Evolutionary conservation across 441 rosid genomes (phyloP).

Genomic region (Gossypium laxum): DNA sequence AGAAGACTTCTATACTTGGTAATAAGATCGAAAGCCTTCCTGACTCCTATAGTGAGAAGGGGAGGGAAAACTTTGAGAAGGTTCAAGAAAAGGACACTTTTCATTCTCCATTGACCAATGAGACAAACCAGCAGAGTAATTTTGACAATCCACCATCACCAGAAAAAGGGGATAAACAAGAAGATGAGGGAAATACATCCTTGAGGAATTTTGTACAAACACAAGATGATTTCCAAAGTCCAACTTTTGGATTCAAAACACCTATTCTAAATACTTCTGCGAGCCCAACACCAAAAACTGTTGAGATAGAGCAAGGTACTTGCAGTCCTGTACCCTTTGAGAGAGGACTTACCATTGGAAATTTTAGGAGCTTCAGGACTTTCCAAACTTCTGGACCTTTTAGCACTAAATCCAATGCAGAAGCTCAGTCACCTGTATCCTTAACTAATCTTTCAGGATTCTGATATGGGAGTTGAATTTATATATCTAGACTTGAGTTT

Average conservation of each 20-base stretch:
- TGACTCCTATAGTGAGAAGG: slow-evolving; percentile 21
- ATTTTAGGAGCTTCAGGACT: slow-evolving; percentile 41
- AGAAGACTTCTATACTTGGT: slow-evolving; percentile 41
- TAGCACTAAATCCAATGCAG: slow-evolving; percentile 28
- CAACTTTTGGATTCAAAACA: slow-evolving; percentile 41
- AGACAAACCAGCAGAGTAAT: slow-evolving; percentile 21
- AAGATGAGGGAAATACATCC: slow-evolving; percentile 23
- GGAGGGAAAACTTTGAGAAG: slow-evolving; percentile 24
- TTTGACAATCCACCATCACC: slow-evolving; percentile 22
- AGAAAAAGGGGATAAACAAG: slow-evolving; percentile 30
- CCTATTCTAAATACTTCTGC: slow-evolving; percentile 35
- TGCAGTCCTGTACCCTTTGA: slow-evolving; percentile 31
- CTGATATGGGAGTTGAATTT: slow-evolving; percentile 6
- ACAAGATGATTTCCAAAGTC: slow-evolving; percentile 46
- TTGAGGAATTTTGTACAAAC: slow-evolving; percentile 26
- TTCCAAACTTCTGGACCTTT: slow-evolving; percentile 29
- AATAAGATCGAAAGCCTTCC: slow-evolving; percentile 27
- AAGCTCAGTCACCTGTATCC: slow-evolving; percentile 45
- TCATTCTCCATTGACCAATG: slow-evolving; percentile 6
- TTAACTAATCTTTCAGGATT: slow-evolving; percentile 16
- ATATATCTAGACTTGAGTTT: slow-evolving; percentile 20
- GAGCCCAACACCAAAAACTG: slow-evolving; percentile 36
- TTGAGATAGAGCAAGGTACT: slow-evolving; percentile 25
- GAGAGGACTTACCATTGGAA: slow-evolving; percentile 24
- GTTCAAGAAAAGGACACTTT: slow-evolving; percentile 23